Conservation (phyloP, 192 early-diverging fungal species). For the Gigaspora rosea region DNA sequence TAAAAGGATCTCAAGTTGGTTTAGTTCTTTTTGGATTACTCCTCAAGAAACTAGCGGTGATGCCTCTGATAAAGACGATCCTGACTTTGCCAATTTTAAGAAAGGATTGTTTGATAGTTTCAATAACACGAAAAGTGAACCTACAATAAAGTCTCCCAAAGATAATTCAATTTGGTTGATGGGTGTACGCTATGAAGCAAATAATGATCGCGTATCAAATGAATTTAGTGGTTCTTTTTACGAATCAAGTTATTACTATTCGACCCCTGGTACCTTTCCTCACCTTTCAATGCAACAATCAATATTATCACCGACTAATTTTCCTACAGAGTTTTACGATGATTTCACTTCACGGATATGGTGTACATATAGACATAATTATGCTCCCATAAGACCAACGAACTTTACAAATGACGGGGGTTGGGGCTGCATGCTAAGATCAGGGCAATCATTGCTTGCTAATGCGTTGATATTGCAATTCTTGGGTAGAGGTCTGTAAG, state of each 20-base stretch:
- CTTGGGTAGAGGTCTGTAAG: constrained; percentile 69
- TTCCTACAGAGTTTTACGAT: constrained; percentile 56
- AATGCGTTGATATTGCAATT: constrained; percentile 76
- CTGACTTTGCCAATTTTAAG: background rate
- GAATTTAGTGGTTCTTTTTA: background rate
- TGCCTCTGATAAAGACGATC: constrained; percentile 17
- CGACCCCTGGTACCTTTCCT: constrained; percentile 23
- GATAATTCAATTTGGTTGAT: constrained; percentile 37
- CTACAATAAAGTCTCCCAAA: background rate
- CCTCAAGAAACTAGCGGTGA: background rate
- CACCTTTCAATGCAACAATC: constrained; percentile 14
- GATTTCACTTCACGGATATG: constrained; percentile 87
- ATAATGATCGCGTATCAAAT: background rate
- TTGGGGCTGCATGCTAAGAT: constrained; percentile 97
- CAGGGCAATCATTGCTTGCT: constrained; percentile 90
- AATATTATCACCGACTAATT: background rate
- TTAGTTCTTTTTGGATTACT: constrained; percentile 28
- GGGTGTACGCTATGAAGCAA: constrained; percentile 38
- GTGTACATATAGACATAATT: constrained; percentile 92
- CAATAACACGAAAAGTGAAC: background rate
- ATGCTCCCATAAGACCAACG: constrained; percentile 77
- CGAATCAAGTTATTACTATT: constrained; percentile 7
- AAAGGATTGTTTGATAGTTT: constrained; percentile 17
- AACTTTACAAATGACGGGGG: constrained; percentile 84
- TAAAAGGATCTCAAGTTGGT: constrained; percentile 19